Base-by-base conservation (phyloP, 78 protist species). In the Dictyostelium brefeldianum region DNA sequence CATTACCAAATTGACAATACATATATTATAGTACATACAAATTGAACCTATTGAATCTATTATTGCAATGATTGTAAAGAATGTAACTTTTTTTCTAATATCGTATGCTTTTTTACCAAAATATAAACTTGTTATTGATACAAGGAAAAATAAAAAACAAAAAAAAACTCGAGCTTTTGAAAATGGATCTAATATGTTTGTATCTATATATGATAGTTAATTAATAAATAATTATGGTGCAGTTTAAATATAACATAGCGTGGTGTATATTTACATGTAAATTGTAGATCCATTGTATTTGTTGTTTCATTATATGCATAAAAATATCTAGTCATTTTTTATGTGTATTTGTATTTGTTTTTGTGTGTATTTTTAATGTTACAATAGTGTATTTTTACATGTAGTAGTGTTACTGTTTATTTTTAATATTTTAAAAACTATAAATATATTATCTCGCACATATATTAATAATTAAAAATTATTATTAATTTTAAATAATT, bases 71-170 rank as follows among this genome's bases (percentile, higher is more conserved):
- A 65, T 41, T 12, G 73, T 65, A 65, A 65, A 65, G 27, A 65
- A 65, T 12, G 73, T 65, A 8, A 31, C 14, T 65, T 29, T 65
- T 14, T 29, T 65, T 65, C 46, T 65, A 10, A 65, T 29, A 14
- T 29, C 46, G 27, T 29, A 65, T 22, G 73, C 25, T 14, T 41
- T 65, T 14, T 59, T 59, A 1, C 69, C 69, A 59, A 59, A 59
- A 59, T 59, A 59, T 59, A 59, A 59, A 59, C 69, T 59, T 59
- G 69, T 29, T 22, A 59, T 22, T 59, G 69, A 59, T 59, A 59
- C 25, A 22, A 59, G n/a, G 25, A 59, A 59, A n/a, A 59, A 59
- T 59, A 59, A 59, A 59, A 59, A 22, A 9, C 69, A 59, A 59
- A 59, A 59, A 22, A 14, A 59, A 22, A 59, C 25, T 22, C 31